Conservation (phyloP, 805 yeast genomes). For the Yarrowia porcina region DNA sequence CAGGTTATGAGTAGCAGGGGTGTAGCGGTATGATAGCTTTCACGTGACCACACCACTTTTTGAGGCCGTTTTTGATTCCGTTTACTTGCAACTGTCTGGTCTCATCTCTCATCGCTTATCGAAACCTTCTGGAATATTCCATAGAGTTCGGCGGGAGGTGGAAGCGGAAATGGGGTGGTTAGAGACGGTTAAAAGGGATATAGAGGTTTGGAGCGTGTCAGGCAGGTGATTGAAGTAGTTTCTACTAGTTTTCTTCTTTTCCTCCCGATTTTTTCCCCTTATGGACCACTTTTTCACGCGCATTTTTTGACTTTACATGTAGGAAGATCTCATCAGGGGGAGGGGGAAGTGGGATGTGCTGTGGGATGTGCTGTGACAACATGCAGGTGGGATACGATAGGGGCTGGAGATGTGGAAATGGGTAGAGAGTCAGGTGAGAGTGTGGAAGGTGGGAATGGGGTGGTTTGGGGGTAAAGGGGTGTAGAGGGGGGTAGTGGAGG, state of each 20-base stretch:
- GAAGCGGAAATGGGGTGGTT: background rate
- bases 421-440: too few species aligned
- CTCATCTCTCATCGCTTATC: background rate
- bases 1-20: too few species aligned
- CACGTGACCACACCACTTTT: too few species aligned
- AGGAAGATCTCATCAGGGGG: background rate
- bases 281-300: background rate
- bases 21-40: too few species aligned
- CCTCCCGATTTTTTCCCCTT: background rate
- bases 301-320: background rate
- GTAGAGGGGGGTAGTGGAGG: too few species aligned
- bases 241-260: background rate
- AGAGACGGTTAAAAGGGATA: background rate
- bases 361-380: too few species aligned
- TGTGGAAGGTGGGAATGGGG: background rate
- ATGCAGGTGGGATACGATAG: too few species aligned
- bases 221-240: too few species aligned
- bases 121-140: conserved; percentile 20
- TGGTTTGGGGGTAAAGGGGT: background rate
- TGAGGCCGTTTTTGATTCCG: too few species aligned
- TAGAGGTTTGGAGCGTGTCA: background rate
- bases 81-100: too few species aligned
- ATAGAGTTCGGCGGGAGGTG: background rate
- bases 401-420: too few species aligned
- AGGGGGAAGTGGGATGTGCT: too few species aligned